Evolutionary conservation across 257 asterid species (phyloP), one percentile per base, ranked within the genome.

Genomic region (Misopates orontium): DNA sequence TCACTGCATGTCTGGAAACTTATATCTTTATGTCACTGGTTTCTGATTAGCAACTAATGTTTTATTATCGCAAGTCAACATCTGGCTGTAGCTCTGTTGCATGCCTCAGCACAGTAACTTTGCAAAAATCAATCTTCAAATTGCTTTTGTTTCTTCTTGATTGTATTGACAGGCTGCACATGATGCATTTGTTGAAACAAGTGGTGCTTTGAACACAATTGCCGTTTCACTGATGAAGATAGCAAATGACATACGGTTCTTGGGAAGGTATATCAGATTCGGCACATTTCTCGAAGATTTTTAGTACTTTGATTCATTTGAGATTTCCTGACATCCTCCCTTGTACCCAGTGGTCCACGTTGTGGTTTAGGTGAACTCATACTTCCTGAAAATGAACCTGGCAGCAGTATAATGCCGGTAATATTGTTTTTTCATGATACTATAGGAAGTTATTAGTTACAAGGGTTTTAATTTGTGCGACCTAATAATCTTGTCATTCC

Each of bases 401-500:
- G 99, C 69, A 94, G 99, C 94, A 90, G 99, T 73, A 90, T 94
- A 73, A 94, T 94, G 97, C 99, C 99, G 63, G 97, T 94, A 90
- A 73, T 48, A 28, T 49, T 67, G 78, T 51, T 51, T 18, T n/a
- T 64, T 24, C 64, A 28, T 67, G 62, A 23, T 44, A 64, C 70
- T 59, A 20, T 62, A 72, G 59, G 42, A 47, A 52, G 48, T 53
- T 19, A 56, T 17, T 24, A 56, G n/a, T 52, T 49, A 23, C 62
- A 52, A 28, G 60, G 57, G 32, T n/a, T 28, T 21, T 53, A 50
- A 16, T 28, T 67, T 56, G 10, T 50, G 36, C 60, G 50, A 65
- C 24, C 31, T 32, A 65, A 48, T 77, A 58, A 66, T 73, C 72
- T 68, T 56, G 36, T 24, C 32, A 68, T 83, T 69, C 78, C 86